Evolutionary conservation across 2,329 filamentous ascomycete species (phyloP), one percentile per base, ranked within the genome.

Genomic region (Metarhizium brunneum): DNA sequence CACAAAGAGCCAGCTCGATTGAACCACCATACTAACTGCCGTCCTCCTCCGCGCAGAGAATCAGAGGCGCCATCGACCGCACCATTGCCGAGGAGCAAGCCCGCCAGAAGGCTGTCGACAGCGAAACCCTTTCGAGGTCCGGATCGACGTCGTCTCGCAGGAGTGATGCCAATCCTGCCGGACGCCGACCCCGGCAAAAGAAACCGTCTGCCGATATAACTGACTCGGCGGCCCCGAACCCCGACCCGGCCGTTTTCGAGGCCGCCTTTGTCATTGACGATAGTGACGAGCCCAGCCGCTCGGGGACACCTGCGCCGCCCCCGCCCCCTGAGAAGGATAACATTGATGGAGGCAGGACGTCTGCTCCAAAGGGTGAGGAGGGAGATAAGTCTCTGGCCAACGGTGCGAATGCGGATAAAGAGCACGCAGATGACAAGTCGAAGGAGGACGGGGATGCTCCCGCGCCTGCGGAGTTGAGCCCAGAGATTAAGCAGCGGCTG

Each of bases 51-150:
- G 6, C 18, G 6, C 68, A 94, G 88, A 83, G 88, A 76, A 77
- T 95, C 64, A 88, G 90, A 74, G 88, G 87, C 65, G 88, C 87
- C 57, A 90, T 95, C 69, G 89, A 95, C 69, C 85, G 85, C 64
- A 87, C 87, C 65, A 94, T 96, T 65, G 88, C 90, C 65, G 90
- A 96, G 74, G 92, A 96, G 73, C 90, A 95, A 72, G 88, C 90
- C 56, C 87, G 89, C 57, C 87, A 91, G 68, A 82, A 82, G 66
- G 68, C 76, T 5, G 75, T 76, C 53, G 72, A 79, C 63, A 65
- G 69, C 62, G 71, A 71, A 56, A 64, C 73, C 64, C 64, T 69
- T 65, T 69, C 73, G 57, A 65, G 74, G 70, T 66, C 70, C 25
- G 65, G 59, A 40, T 71, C 70, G 38, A 65, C 66, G 8, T 68